These are phyloP conservation scores for Saccharata proteae DNA, from an alignment of 2,329 filamentous ascomycete genomes.

Conservation along the genomic window DNA sequence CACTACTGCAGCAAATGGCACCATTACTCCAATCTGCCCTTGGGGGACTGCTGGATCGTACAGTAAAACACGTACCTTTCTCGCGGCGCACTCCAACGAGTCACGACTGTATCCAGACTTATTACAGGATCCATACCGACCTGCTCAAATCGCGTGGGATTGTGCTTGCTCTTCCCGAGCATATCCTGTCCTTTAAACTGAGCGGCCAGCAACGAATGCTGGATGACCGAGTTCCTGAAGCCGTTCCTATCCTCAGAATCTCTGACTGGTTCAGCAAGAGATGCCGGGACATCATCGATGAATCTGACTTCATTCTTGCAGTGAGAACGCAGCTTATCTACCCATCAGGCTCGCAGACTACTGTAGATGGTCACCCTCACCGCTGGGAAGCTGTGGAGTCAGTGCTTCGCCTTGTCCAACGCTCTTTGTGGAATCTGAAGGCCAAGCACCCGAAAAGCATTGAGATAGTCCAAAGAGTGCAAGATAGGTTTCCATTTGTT, in stretches of 20 bases:
- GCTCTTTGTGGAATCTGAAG: conserved; percentile 23
- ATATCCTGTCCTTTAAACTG: conserved; percentile 52
- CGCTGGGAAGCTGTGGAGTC: conserved; percentile 28
- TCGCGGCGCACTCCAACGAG: conserved; percentile 37
- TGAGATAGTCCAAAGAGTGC: conserved; percentile 32
- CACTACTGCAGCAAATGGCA: conserved; percentile 45
- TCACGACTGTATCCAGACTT: conserved; percentile 17
- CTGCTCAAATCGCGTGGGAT: conserved; percentile 37
- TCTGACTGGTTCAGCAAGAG: conserved; percentile 38
- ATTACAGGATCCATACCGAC: conserved; percentile 28
- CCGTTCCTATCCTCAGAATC: conserved; percentile 36
- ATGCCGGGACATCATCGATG: conserved; percentile 52
- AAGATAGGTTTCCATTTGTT: conserved; percentile 39
- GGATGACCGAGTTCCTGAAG: conserved; percentile 31
- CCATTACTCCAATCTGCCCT: conserved; percentile 44
- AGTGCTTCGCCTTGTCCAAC: conserved; percentile 20
- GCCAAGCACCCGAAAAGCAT: conserved; percentile 33
- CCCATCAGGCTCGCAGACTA: conserved; percentile 28
- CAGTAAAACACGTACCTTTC: conserved; percentile 46
- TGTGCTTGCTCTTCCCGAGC: conserved; percentile 50
- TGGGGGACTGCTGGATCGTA: conserved; percentile 42
- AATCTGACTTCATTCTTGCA: conserved; percentile 38
- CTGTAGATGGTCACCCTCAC: conserved; percentile 28
- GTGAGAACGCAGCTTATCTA: conserved; percentile 32
- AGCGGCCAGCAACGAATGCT: conserved; percentile 47